Conservation (phyloP, 805 yeast genomes). For the Candida mattraensis region DNA sequence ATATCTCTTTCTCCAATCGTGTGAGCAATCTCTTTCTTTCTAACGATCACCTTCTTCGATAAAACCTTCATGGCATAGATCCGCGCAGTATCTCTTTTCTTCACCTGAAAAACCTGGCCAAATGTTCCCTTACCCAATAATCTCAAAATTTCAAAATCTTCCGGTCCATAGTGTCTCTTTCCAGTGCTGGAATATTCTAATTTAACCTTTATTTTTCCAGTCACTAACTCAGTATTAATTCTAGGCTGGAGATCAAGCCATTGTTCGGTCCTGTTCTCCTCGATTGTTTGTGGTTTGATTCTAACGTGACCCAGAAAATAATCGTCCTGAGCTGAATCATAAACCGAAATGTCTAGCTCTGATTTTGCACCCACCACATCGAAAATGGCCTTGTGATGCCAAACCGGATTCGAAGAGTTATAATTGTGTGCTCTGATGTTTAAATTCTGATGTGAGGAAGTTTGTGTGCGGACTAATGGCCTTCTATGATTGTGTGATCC, state of each 20-base stretch:
- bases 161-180: slow-evolving; percentile 85
- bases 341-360: slow-evolving; percentile 85
- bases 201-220: slow-evolving; percentile 75
- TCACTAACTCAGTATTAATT: slow-evolving; percentile 68
- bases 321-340: slow-evolving; percentile 82
- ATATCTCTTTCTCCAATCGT: slow-evolving; percentile 97
- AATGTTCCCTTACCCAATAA: slow-evolving; percentile 94
- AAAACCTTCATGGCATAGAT: slow-evolving; percentile 97
- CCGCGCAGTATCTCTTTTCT: slow-evolving; percentile 83
- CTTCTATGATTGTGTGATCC: slow-evolving; percentile 23
- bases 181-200: slow-evolving; percentile 70
- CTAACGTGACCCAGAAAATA: slow-evolving; percentile 83
- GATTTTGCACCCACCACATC: slow-evolving; percentile 86
- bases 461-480: slow-evolving; percentile 28
- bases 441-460: slow-evolving; percentile 27
- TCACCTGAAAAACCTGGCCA: slow-evolving; percentile 96
- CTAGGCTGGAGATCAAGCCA: slow-evolving; percentile 81
- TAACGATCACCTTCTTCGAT: slow-evolving; percentile 91
- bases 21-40: slow-evolving; percentile 96
- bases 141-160: slow-evolving; percentile 89
- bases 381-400: slow-evolving; percentile 92
- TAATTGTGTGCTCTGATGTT: slow-evolving; percentile 24
- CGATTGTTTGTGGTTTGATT: slow-evolving; percentile 59
- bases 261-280: slow-evolving; percentile 48
- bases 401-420: slow-evolving; percentile 62